These are phyloP conservation scores for Trichoderma gracile DNA, from an alignment of 2,329 filamentous ascomycete genomes.

Conservation along the genomic window DNA sequence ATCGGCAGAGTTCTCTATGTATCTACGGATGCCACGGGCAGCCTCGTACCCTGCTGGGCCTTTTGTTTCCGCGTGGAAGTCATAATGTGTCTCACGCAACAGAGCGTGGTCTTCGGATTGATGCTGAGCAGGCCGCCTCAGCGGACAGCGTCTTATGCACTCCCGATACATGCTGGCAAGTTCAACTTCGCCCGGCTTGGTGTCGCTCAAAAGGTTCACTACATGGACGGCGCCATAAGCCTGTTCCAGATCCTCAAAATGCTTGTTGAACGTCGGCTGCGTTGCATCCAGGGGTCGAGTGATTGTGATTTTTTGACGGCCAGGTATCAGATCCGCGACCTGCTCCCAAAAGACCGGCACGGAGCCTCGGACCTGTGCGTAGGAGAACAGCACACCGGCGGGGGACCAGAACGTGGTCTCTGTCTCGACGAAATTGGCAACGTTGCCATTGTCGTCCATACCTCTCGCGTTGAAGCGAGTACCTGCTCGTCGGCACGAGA, in stretches of 20 bases:
- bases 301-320: slow-evolving; percentile 90
- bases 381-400: slow-evolving; percentile 79
- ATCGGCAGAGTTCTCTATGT: slow-evolving; percentile 77
- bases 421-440: slow-evolving; percentile 98
- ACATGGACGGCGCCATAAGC: slow-evolving; percentile 90
- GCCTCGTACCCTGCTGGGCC: slow-evolving; percentile 86
- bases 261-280: slow-evolving; percentile 91
- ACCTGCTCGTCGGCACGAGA: slow-evolving; percentile 87
- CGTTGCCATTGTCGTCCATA: slow-evolving; percentile 95
- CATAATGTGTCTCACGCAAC: slow-evolving; percentile 81
- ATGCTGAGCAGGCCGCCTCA: slow-evolving; percentile 62
- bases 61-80: slow-evolving; percentile 93
- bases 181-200: slow-evolving; percentile 83
- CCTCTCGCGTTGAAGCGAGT: slow-evolving; percentile 97
- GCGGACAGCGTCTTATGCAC: slow-evolving; percentile 71
- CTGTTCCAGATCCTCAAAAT: slow-evolving; percentile 83
- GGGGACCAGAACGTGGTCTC: slow-evolving; percentile 91
- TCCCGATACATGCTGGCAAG: slow-evolving; percentile 76
- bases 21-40: slow-evolving; percentile 77
- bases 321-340: slow-evolving; percentile 79
- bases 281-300: slow-evolving; percentile 88
- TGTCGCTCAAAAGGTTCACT: slow-evolving; percentile 88
- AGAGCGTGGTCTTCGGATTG: slow-evolving; percentile 68
- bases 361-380: slow-evolving; percentile 87
- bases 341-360: slow-evolving; percentile 99